Conservation (phyloP, 2,329 filamentous ascomycete genomes). For the Lojkania enalia region DNA sequence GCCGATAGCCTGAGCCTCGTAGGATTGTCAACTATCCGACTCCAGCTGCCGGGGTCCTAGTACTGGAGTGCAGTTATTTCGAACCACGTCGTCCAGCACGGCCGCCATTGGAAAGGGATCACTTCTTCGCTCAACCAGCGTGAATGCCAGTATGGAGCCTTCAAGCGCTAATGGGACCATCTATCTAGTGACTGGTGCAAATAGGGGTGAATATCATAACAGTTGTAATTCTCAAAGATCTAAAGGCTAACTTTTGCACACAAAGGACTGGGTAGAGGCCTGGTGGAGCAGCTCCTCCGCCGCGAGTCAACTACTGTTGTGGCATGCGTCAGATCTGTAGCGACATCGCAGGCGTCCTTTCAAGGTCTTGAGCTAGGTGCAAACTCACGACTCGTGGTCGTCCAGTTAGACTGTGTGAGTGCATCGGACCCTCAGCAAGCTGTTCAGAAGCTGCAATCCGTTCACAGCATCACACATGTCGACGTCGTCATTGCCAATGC, state of each 20-base stretch:
- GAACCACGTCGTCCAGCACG: background rate
- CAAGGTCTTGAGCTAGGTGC: constrained; percentile 6
- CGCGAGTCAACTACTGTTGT: constrained; percentile 8
- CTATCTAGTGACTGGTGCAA: background rate
- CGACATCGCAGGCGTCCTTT: constrained; percentile 8
- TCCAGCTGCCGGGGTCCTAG: background rate
- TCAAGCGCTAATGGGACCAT: background rate
- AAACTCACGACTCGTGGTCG: constrained; percentile 5
- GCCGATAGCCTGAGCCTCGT: background rate
- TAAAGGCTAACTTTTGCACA: constrained; percentile 7
- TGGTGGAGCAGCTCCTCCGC: constrained; percentile 9
- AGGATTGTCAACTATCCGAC: background rate
- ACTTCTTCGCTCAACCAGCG: background rate
- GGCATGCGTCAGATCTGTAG: constrained; percentile 8
- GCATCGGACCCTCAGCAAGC: constrained; percentile 5
- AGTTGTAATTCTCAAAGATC: constrained; percentile 1
- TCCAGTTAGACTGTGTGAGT: constrained; percentile 6
- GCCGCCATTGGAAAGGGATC: background rate
- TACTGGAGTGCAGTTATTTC: background rate
- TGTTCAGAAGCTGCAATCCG: constrained; percentile 8
- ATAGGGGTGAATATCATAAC: background rate
- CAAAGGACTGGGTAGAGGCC: constrained; percentile 9
- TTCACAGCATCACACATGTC: constrained; percentile 9
- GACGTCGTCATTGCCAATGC: constrained; percentile 13
- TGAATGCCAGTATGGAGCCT: background rate